phyloP scores from a whole-genome alignment of 75 land plant genomes.

The Cupressus sempervirens region DNA sequence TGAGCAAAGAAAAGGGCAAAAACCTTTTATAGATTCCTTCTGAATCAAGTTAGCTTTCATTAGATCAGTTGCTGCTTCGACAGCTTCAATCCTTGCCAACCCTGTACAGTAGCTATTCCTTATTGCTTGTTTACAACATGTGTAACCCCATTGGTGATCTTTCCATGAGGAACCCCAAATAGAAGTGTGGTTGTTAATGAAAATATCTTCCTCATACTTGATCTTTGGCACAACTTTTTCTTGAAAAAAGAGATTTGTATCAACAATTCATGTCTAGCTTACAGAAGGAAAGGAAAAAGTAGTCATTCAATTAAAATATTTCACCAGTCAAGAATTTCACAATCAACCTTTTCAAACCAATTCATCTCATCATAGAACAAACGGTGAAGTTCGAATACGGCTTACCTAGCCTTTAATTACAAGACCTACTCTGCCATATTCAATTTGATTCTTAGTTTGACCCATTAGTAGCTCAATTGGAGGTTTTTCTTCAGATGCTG shows the following conservation, averaged over 20 bases:
- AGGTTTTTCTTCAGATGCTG: slow-evolving; percentile 68
- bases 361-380: neutral
- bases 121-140: slow-evolving; percentile 74
- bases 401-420: slow-evolving; percentile 74
- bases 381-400: neutral
- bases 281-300: neutral
- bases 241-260: slow-evolving; percentile 21
- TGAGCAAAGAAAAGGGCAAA: neutral
- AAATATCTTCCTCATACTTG: slow-evolving; percentile 92
- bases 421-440: slow-evolving; percentile 90
- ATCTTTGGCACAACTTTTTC: slow-evolving; percentile 75
- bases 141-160: slow-evolving; percentile 93
- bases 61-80: slow-evolving; percentile 76
- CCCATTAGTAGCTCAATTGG: slow-evolving; percentile 81
- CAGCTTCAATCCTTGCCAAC: slow-evolving; percentile 90
- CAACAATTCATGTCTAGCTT: neutral
- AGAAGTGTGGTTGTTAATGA: slow-evolving; percentile 78
- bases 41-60: slow-evolving; percentile 83
- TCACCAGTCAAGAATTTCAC: neutral
- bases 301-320: neutral
- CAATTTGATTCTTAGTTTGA: slow-evolving; percentile 79
- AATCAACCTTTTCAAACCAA: neutral
- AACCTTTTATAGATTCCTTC: slow-evolving; percentile 69
- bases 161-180: slow-evolving; percentile 99
- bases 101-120: slow-evolving; percentile 94